These are phyloP conservation scores for Zychaea mexicana DNA, from an alignment of 371 early-diverging fungal species.

Conservation along the genomic window DNA sequence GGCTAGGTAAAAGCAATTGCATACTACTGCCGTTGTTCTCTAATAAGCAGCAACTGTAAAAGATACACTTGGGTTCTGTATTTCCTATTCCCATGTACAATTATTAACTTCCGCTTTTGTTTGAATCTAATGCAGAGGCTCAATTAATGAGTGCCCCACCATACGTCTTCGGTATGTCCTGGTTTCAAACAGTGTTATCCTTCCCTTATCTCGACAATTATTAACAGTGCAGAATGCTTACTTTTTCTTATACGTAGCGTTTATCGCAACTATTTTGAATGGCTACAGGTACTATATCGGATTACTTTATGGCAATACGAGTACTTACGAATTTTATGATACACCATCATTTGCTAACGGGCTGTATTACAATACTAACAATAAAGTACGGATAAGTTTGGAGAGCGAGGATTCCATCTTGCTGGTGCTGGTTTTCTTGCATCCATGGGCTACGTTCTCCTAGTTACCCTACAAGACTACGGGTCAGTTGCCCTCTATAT, in stretches of 20 bases:
- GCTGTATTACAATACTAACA: no score
- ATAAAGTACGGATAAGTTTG: neutral
- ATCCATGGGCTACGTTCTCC: slow-evolving; percentile 62
- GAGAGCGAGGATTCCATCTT: slow-evolving; percentile 58
- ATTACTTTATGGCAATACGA: neutral
- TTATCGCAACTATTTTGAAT: neutral
- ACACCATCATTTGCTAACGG: no score
- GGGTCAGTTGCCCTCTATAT: slow-evolving; percentile 36
- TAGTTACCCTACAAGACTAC: slow-evolving; percentile 36
- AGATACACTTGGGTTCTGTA: no score
- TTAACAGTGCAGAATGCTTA: neutral
- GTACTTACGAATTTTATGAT: no score
- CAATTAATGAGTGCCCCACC: slow-evolving; percentile 43
- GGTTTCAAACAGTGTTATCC: no score
- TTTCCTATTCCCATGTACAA: no score
- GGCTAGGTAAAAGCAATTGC: neutral
- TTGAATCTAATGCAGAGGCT: slow-evolving; percentile 32
- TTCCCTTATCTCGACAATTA: no score
- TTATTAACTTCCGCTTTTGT: neutral
- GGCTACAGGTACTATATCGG: neutral
- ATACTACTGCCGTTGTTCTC: no score
- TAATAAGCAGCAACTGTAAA: no score
- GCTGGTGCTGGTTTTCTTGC: slow-evolving; percentile 57
- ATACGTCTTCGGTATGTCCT: slow-evolving; percentile 8
- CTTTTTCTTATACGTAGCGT: neutral